phyloP scores from a whole-genome alignment of 1,139 yeast species.

The Hansenula anomala region DNA sequence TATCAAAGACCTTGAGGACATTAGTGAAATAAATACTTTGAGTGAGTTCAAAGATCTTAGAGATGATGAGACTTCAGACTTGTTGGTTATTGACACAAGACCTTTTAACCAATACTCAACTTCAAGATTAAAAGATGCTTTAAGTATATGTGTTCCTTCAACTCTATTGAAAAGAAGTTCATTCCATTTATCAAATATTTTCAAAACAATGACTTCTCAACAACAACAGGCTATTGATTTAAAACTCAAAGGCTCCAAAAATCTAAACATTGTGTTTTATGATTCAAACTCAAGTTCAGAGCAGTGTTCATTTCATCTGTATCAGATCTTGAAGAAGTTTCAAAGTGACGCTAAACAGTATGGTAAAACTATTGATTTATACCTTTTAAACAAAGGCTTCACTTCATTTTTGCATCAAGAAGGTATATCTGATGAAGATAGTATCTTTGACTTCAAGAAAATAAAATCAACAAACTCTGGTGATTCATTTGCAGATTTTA shows the following conservation, averaged over 20 bases:
- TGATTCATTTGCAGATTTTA: constrained; percentile 15
- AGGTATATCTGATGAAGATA: not conserved
- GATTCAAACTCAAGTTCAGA: constrained; percentile 31
- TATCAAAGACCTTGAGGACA: constrained; percentile 8
- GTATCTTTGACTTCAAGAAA: constrained; percentile 10
- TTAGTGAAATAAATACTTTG: constrained; percentile 8
- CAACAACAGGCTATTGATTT: constrained; percentile 28
- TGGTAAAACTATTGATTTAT: constrained; percentile 26
- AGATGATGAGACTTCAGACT: constrained; percentile 4
- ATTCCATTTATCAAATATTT: constrained; percentile 47
- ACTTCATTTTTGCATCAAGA: constrained; percentile 10
- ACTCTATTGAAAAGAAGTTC: constrained; percentile 62
- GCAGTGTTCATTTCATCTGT: constrained; percentile 33
- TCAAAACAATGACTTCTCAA: constrained; percentile 45
- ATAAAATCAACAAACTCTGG: constrained; percentile 9
- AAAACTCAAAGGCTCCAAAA: constrained; percentile 11
- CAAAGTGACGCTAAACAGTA: constrained; percentile 21
- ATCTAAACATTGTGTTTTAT: constrained; percentile 42
- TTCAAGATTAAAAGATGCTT: constrained; percentile 43
- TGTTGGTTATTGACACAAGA: constrained; percentile 53
- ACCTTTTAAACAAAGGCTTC: constrained; percentile 37
- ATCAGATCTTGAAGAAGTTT: constrained; percentile 41
- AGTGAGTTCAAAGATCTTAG: constrained; percentile 6
- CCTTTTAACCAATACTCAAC: constrained; percentile 54
- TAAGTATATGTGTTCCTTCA: constrained; percentile 64